These are phyloP conservation scores for Dorcoceras hygrometricum DNA, from an alignment of 257 asterid species.

Conservation along the genomic window DNA sequence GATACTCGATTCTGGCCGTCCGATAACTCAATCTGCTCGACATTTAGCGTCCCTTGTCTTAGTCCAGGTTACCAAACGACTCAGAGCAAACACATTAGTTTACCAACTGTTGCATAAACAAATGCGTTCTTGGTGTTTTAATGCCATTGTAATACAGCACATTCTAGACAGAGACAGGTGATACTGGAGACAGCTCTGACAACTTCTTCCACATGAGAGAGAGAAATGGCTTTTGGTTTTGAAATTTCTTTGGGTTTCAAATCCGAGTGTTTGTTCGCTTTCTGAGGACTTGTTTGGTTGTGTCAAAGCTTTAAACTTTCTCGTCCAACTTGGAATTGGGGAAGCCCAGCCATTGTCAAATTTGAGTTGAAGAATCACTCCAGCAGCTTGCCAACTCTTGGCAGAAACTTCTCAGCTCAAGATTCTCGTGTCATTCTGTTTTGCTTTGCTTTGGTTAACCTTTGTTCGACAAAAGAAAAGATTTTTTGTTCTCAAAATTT, in stretches of 20 bases:
- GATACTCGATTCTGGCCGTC: slow-evolving; percentile 39
- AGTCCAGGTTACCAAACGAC: slow-evolving; percentile 3
- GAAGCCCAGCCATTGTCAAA: slow-evolving; percentile 25
- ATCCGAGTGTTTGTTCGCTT: slow-evolving; percentile 24
- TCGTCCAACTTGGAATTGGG: slow-evolving; percentile 20
- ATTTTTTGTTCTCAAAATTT: slow-evolving; percentile 34
- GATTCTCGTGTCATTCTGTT: slow-evolving; percentile 21
- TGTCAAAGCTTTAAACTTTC: slow-evolving; percentile 16
- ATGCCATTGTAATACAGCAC: slow-evolving; percentile 13
- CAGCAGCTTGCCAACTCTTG: slow-evolving; percentile 23
- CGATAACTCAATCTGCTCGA: slow-evolving; percentile 23
- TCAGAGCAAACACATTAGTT: slow-evolving; percentile 24
- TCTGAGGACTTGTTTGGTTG: slow-evolving; percentile 33
- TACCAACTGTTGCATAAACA: not conserved
- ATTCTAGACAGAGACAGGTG: slow-evolving; percentile 18
- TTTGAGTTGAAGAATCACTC: slow-evolving; percentile 2
- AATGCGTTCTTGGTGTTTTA: not conserved
- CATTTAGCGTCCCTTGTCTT: slow-evolving; percentile 7
- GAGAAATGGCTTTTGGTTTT: slow-evolving; percentile 36
- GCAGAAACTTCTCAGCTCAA: slow-evolving; percentile 22
- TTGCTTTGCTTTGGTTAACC: not conserved
- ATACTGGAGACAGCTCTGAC: slow-evolving; percentile 41
- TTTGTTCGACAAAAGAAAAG: slow-evolving; percentile 9
- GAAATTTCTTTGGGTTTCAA: slow-evolving; percentile 33
- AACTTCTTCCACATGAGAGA: slow-evolving; percentile 32